Evolutionary conservation across 2,329 filamentous ascomycete species (phyloP).

Genomic region (Nannizziopsis barbatae): DNA sequence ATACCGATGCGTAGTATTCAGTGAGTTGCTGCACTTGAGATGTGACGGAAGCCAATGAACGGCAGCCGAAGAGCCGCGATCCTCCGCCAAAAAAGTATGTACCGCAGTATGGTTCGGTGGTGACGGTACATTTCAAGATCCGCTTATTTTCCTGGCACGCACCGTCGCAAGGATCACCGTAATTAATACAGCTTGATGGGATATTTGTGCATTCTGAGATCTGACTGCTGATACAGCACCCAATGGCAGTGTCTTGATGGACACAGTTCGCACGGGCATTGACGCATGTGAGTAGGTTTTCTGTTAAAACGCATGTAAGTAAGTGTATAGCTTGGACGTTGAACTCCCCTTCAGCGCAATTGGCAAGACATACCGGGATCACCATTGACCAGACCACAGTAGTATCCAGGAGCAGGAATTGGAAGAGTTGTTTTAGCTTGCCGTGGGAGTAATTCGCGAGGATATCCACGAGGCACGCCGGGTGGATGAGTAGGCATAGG

Average conservation of each 20-base stretch:
- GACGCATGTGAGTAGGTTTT: slow-evolving; percentile 15
- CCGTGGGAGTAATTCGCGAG: slow-evolving; percentile 13
- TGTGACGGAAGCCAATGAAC: slow-evolving; percentile 10
- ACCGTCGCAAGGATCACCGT: slow-evolving; percentile 11
- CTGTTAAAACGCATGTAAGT: slow-evolving; percentile 4
- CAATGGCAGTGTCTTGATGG: slow-evolving; percentile 14
- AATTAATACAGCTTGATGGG: slow-evolving; percentile 14
- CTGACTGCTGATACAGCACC: slow-evolving; percentile 15
- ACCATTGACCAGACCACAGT: slow-evolving; percentile 16
- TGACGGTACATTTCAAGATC: slow-evolving; percentile 11
- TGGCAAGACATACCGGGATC: slow-evolving; percentile 14
- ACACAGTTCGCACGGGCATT: slow-evolving; percentile 16
- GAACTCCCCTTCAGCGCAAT: not conserved
- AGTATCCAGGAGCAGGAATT: slow-evolving; percentile 15
- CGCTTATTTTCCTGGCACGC: slow-evolving; percentile 8
- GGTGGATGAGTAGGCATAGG: slow-evolving; percentile 15
- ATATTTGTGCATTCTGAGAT: slow-evolving; percentile 15
- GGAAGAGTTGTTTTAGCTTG: slow-evolving; percentile 7
- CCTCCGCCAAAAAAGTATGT: slow-evolving; percentile 14
- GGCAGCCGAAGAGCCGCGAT: slow-evolving; percentile 14
- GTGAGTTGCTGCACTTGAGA: slow-evolving; percentile 12
- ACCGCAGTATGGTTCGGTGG: slow-evolving; percentile 16
- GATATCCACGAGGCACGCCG: slow-evolving; percentile 11
- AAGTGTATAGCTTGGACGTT: not conserved
- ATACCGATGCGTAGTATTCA: slow-evolving; percentile 16